Evolutionary conservation across 371 early-diverging fungal species (phyloP), one percentile per base, ranked within the genome.

Genomic region (Mucor piriformis): DNA sequence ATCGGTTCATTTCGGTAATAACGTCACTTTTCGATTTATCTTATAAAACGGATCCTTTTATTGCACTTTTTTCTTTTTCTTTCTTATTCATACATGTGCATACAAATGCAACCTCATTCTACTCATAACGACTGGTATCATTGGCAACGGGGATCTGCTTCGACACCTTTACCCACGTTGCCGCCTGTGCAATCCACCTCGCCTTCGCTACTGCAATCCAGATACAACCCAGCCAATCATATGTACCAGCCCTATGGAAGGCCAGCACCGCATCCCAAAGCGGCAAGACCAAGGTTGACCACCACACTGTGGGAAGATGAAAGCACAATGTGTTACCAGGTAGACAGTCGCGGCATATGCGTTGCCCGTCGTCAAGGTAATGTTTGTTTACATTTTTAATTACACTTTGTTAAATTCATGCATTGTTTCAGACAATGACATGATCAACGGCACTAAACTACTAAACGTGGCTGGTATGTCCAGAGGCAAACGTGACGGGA

Each of bases 281-380:
- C 27, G 1, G 16, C 23, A n/a, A 77, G 82, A 62, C 75, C 86
- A 40, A 75, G 75, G 57, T 76, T 92, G 34, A 89, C 90, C 2
- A 87, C 90, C 1, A 88, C 89, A 5, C 72, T 90, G 37, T 92
- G 92, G 92, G 92, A 91, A 60, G 92, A 92, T 72, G 90, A 92
- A 69, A 82, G 79, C 20, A 91, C 91, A 5, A 69, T 88, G 47
- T 90, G 90, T 54, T 92, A 84, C 61, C 92, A 91, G 56, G 88
- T 92, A 35, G 92, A 91, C 67, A 84, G 85, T 37, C 80, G 83
- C 61, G 88, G 89, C 1, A 86, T 91, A 3, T 90, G 89, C 63
- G 91, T 92, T 15, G 90, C 91, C 20, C 73, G 92, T 57, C 81
- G 92, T 57, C 83, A 85, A 63, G 89, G 88, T 88, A 83, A 72